These are phyloP conservation scores for Cercospora sp. DNA, from an alignment of 2,329 filamentous ascomycete species.

Conservation along the genomic window DNA sequence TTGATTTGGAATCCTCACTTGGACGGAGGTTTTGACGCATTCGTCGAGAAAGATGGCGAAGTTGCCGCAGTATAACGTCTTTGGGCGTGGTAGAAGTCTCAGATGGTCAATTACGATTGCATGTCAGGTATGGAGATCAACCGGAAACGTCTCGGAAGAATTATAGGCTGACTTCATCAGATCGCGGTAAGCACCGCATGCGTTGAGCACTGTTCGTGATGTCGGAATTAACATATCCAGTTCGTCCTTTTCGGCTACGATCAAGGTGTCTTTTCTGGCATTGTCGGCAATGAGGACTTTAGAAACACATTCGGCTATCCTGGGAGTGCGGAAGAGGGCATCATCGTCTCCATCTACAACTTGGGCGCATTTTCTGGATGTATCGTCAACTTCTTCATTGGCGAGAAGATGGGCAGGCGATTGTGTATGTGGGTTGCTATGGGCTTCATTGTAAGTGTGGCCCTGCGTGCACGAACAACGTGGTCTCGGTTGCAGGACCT, in stretches of 20 bases:
- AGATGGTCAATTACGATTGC: conserved; percentile 37
- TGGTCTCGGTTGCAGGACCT: neutral
- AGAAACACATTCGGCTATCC: conserved; percentile 45
- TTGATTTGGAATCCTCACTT: neutral
- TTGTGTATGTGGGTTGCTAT: conserved; percentile 51
- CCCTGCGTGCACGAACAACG: neutral
- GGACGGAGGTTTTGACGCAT: neutral
- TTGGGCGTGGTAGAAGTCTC: conserved; percentile 34
- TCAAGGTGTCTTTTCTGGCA: conserved; percentile 41
- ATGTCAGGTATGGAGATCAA: conserved; percentile 29
- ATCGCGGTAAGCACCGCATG: neutral
- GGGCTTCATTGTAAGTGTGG: conserved; percentile 42
- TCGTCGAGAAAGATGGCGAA: neutral
- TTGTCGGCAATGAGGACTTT: conserved; percentile 46
- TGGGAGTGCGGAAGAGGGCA: conserved; percentile 43
- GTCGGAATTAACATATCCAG: conserved; percentile 13
- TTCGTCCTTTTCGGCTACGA: conserved; percentile 39
- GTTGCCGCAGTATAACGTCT: conserved; percentile 32
- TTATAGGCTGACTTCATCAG: neutral
- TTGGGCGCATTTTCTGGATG: conserved; percentile 62
- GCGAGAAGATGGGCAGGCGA: conserved; percentile 52
- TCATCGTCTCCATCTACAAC: conserved; percentile 56
- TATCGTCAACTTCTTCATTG: conserved; percentile 51
- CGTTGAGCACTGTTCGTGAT: no score
- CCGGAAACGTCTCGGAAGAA: neutral